Conservation (phyloP, 306 rosid species). For the Vigna trinervia region DNA sequence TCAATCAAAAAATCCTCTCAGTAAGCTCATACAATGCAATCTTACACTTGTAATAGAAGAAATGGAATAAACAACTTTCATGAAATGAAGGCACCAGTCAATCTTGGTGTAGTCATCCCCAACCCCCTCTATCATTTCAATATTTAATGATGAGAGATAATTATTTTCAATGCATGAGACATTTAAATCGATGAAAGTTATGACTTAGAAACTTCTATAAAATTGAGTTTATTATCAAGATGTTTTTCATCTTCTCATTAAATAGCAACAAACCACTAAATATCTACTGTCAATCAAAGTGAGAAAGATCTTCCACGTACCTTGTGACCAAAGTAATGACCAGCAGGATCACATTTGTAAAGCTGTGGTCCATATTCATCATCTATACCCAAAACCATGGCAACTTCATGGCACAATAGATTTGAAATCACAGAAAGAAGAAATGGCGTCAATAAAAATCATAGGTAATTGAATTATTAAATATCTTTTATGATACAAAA, state of each 20-base stretch:
- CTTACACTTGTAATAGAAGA: neutral
- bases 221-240: neutral
- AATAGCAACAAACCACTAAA: neutral
- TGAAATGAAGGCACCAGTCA: constrained; percentile 2
- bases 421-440: constrained; percentile 21
- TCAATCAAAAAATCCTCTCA: constrained; percentile 3
- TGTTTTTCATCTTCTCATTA: constrained; percentile 24
- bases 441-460: constrained; percentile 39
- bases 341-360: constrained; percentile 97
- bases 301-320: constrained; percentile 51
- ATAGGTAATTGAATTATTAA: constrained; percentile 18
- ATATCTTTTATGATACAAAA: constrained; percentile 2
- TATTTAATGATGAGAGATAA: neutral
- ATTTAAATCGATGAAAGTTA: constrained; percentile 22
- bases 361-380: constrained; percentile 90
- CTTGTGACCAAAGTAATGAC: constrained; percentile 99
- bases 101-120: constrained; percentile 17
- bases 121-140: constrained; percentile 7
- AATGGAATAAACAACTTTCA: constrained; percentile 22
- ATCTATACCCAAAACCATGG: constrained; percentile 96
- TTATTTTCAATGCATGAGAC: constrained; percentile 17
- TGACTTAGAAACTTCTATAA: neutral
- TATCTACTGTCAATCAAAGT: constrained; percentile 3
- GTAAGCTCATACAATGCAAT: constrained; percentile 1
- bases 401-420: constrained; percentile 62